Conservation (phyloP, 495 filamentous ascomycete genomes). For the Aspergillus heteromorphus region DNA sequence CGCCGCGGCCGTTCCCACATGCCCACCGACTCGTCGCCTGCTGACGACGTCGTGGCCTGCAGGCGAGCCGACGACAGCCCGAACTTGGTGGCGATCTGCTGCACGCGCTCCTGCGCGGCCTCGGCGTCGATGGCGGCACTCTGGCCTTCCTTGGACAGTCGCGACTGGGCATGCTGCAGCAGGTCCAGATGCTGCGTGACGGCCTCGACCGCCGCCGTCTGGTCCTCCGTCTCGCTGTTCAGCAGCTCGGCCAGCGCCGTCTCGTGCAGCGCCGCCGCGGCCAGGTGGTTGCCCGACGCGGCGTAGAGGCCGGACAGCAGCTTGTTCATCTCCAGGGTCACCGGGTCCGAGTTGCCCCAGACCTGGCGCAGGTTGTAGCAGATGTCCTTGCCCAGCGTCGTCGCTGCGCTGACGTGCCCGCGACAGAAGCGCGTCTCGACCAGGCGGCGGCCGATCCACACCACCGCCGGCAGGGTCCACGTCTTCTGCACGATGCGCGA, state of each 20-base stretch:
- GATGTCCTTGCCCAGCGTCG: slow-evolving; percentile 53
- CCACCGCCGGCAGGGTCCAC: slow-evolving; percentile 49
- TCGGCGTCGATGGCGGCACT: slow-evolving; percentile 14
- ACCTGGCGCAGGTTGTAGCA: slow-evolving; percentile 60
- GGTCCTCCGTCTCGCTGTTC: slow-evolving; percentile 39
- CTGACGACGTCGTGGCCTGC: slow-evolving; percentile 10
- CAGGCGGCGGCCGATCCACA: slow-evolving; percentile 52
- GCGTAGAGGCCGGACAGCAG: slow-evolving; percentile 53
- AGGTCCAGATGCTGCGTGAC: slow-evolving; percentile 46
- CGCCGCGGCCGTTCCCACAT: slow-evolving; percentile 37
- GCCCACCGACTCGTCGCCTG: slow-evolving; percentile 25
- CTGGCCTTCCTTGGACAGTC: slow-evolving; percentile 20
- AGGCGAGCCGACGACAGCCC: slow-evolving; percentile 25
- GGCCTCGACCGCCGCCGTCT: slow-evolving; percentile 24
- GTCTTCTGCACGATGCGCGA: slow-evolving; percentile 55
- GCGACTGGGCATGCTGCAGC: slow-evolving; percentile 40
- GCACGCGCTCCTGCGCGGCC: slow-evolving; percentile 23
- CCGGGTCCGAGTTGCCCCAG: slow-evolving; percentile 49
- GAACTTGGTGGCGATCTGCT: slow-evolving; percentile 30
- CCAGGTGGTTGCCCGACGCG: slow-evolving; percentile 41
- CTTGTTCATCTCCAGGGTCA: slow-evolving; percentile 50
- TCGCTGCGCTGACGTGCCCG: slow-evolving; percentile 37
- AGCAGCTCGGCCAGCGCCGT: slow-evolving; percentile 45
- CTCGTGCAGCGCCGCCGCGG: slow-evolving; percentile 52
- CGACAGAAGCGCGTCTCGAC: slow-evolving; percentile 53